Percentiles rank a stretch among this genome's conserved stretches.
These are phyloP conservation scores for Pythium rishiriense DNA, from an alignment of 352 stramenopile genomes.

Conservation along the genomic window DNA sequence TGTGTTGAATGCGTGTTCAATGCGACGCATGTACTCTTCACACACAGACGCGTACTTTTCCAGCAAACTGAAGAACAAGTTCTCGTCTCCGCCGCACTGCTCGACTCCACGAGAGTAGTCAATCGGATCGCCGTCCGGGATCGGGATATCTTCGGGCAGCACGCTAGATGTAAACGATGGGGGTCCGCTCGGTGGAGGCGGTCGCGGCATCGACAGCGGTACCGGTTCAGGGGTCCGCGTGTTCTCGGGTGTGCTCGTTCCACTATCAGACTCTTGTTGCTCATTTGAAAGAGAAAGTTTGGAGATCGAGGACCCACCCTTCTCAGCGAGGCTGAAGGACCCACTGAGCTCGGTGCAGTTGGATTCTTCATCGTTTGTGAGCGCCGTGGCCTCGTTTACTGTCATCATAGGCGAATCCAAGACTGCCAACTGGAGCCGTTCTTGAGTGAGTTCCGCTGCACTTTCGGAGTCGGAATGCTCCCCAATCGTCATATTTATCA, in stretches of 20 bases:
- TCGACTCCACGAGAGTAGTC: slow-evolving; percentile 81
- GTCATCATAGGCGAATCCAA: slow-evolving; percentile 20
- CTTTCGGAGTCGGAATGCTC: slow-evolving; percentile 30
- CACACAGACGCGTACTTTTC: slow-evolving; percentile 77
- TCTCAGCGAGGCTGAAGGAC: neutral
- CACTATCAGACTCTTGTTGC: neutral
- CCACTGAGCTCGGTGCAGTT: slow-evolving; percentile 12
- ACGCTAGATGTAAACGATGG: slow-evolving; percentile 51
- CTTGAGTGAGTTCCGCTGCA: slow-evolving; percentile 16
- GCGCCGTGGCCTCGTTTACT: slow-evolving; percentile 12
- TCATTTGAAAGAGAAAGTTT: slow-evolving; percentile 4
- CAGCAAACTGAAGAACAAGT: slow-evolving; percentile 77
- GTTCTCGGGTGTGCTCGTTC: neutral
- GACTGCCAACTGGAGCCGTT: slow-evolving; percentile 14
- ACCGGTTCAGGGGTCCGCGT: neutral
- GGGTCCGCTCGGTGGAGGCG: slow-evolving; percentile 33
- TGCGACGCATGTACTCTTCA: slow-evolving; percentile 76
- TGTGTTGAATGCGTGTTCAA: slow-evolving; percentile 56
- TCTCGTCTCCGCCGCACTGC: slow-evolving; percentile 81
- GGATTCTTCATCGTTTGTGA: neutral
- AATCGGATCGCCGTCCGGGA: slow-evolving; percentile 76
- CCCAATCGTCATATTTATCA: slow-evolving; percentile 17
- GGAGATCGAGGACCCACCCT: slow-evolving; percentile 1
- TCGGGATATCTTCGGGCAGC: slow-evolving; percentile 63
- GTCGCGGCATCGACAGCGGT: neutral